Percentiles rank a stretch among this genome's conserved stretches.
Conservation (phyloP, 2,329 filamentous ascomycete genomes). For the Aureobasidium sp. region DNA sequence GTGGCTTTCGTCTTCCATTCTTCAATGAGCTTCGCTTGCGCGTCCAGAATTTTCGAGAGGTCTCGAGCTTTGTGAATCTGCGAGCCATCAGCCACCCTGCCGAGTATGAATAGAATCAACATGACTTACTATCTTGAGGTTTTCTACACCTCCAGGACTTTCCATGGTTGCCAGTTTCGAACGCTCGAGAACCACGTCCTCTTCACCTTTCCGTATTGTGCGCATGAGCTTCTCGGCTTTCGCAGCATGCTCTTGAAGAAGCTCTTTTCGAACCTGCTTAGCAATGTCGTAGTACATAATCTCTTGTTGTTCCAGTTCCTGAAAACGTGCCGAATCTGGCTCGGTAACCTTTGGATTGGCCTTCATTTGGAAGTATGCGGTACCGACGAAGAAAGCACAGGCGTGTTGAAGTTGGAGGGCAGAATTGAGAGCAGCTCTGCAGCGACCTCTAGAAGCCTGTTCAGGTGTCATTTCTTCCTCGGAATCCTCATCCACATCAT, state of each 20-base stretch:
- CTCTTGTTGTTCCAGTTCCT: constrained; percentile 62
- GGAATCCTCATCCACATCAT: constrained; percentile 19
- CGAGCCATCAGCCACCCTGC: neutral
- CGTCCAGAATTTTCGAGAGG: constrained; percentile 60
- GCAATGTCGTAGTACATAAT: constrained; percentile 68
- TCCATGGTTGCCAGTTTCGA: constrained; percentile 39
- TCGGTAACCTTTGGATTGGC: constrained; percentile 56
- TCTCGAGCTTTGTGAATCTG: constrained; percentile 53
- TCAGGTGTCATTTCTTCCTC: constrained; percentile 27
- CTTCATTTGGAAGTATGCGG: constrained; percentile 77
- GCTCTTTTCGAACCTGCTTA: constrained; percentile 68
- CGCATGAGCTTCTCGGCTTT: constrained; percentile 61
- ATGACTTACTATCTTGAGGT: constrained; percentile 48
- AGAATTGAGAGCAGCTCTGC: constrained; percentile 59
- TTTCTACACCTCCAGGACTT: constrained; percentile 62
- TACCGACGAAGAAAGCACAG: constrained; percentile 77
- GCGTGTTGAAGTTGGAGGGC: constrained; percentile 76
- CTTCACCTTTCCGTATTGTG: constrained; percentile 41
- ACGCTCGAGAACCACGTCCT: constrained; percentile 53
- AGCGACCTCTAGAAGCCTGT: constrained; percentile 22
- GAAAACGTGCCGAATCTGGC: constrained; percentile 61
- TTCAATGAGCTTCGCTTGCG: constrained; percentile 63
- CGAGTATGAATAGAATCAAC: neutral
- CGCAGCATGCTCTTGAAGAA: constrained; percentile 53
- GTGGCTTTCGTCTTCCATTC: constrained; percentile 69